Percentiles rank a stretch among this genome's conserved stretches.
phyloP scores from a whole-genome alignment of 2,329 filamentous ascomycete species.

The Nemania sp. region DNA sequence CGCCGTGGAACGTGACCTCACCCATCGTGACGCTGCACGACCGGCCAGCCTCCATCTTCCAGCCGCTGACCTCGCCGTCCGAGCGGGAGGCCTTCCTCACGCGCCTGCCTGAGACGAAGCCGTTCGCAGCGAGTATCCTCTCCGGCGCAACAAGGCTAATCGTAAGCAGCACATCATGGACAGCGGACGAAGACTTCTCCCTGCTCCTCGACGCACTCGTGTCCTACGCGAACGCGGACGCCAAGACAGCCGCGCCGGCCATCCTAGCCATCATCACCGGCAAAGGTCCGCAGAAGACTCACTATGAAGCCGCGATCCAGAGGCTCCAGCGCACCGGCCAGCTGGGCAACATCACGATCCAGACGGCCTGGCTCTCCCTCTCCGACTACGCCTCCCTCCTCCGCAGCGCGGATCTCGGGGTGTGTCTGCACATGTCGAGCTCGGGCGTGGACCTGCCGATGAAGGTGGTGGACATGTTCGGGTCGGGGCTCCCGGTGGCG shows the following conservation, averaged over 20 bases:
- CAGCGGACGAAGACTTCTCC: slow-evolving; percentile 93
- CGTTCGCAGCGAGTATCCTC: slow-evolving; percentile 69
- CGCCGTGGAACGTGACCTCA: slow-evolving; percentile 73
- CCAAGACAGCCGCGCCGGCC: background rate
- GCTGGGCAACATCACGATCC: slow-evolving; percentile 77
- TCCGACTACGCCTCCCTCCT: slow-evolving; percentile 87
- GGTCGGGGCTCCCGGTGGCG: slow-evolving; percentile 88
- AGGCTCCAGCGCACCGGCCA: slow-evolving; percentile 70
- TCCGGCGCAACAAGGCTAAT: slow-evolving; percentile 74
- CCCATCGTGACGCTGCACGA: slow-evolving; percentile 84
- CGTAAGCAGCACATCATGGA: slow-evolving; percentile 97
- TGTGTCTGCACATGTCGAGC: slow-evolving; percentile 92
- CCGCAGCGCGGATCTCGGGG: slow-evolving; percentile 86
- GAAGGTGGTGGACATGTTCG: slow-evolving; percentile 99
- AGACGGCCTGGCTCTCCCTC: slow-evolving; percentile 86
- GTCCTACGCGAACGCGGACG: slow-evolving; percentile 67
- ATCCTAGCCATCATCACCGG: slow-evolving; percentile 94
- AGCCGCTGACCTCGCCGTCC: slow-evolving; percentile 67
- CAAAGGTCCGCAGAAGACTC: slow-evolving; percentile 85
- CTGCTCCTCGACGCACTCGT: slow-evolving; percentile 86
- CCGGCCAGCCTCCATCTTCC: slow-evolving; percentile 84
- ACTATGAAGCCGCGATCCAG: slow-evolving; percentile 76
- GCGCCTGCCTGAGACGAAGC: slow-evolving; percentile 72
- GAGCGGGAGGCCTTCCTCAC: slow-evolving; percentile 71
- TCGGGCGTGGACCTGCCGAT: slow-evolving; percentile 97